Conservation (phyloP, 2,329 filamentous ascomycete species). For the Calonectria henricotiae region DNA sequence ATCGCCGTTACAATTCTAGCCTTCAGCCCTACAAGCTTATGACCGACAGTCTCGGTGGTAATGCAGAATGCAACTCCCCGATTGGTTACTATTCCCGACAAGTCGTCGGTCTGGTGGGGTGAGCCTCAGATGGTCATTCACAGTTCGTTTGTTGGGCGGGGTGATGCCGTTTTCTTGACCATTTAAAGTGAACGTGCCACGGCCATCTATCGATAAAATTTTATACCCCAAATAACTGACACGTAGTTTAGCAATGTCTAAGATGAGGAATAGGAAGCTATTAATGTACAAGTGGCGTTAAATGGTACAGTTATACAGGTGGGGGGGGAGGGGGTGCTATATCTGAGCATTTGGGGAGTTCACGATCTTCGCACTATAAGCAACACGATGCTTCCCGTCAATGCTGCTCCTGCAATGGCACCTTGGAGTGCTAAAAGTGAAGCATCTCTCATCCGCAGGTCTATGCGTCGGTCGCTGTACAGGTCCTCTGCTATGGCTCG, state of each 20-base stretch:
- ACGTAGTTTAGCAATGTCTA: conserved; percentile 31
- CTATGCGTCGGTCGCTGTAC: conserved; percentile 76
- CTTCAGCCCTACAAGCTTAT: conserved; percentile 36
- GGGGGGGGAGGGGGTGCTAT: conserved; percentile 39
- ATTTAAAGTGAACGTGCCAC: conserved; percentile 6
- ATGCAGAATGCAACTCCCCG: conserved; percentile 32
- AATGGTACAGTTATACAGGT: conserved; percentile 44
- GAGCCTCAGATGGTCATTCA: conserved; percentile 6
- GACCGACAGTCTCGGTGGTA: conserved; percentile 29
- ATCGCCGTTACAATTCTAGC: conserved; percentile 6
- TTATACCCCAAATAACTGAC: conserved; percentile 17
- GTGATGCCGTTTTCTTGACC: conserved; percentile 2
- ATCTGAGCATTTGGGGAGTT: conserved; percentile 30
- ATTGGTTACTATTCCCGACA: conserved; percentile 32
- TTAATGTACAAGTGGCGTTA: conserved; percentile 40
- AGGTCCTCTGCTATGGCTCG: conserved; percentile 70
- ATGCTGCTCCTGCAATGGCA: conserved; percentile 75
- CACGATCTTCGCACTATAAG: conserved; percentile 61
- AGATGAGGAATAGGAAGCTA: conserved; percentile 24
- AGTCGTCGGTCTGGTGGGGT: conserved; percentile 27
- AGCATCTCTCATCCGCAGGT: conserved; percentile 78
- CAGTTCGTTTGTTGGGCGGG: not conserved
- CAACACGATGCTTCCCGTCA: conserved; percentile 71
- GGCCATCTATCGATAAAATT: conserved; percentile 15
- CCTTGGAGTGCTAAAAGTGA: conserved; percentile 81